Evolutionary conservation across 2,329 filamentous ascomycete genomes (phyloP).

Genomic region (Onygenales sp.): DNA sequence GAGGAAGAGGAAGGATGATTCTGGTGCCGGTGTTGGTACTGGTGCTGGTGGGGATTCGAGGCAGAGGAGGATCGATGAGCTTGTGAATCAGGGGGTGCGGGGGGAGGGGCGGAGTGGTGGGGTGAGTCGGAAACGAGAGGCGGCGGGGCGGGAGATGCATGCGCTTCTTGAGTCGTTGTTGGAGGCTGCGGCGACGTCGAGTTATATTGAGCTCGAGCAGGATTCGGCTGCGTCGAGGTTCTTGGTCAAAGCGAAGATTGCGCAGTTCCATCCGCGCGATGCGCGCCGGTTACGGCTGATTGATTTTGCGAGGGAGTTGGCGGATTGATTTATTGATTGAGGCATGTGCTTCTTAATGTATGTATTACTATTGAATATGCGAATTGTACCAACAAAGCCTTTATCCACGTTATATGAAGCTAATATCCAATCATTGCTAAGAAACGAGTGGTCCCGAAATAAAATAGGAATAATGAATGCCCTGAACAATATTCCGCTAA

Average conservation of each 20-base stretch:
- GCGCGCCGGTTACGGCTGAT: slow-evolving; percentile 43
- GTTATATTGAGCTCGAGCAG: slow-evolving; percentile 39
- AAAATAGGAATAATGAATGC: not conserved
- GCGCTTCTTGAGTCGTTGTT: slow-evolving; percentile 39
- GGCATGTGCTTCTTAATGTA: not conserved
- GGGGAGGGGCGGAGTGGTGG: slow-evolving; percentile 14
- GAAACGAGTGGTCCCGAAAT: too few relatives aligned
- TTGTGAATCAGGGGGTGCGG: slow-evolving; percentile 30
- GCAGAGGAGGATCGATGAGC: slow-evolving; percentile 44
- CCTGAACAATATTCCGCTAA: slow-evolving; percentile 21
- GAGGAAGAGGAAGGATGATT: slow-evolving; percentile 33
- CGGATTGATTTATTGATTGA: slow-evolving; percentile 2
- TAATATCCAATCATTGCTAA: too few relatives aligned
- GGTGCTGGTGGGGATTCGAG: slow-evolving; percentile 22
- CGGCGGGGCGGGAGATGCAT: slow-evolving; percentile 39
- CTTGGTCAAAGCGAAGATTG: slow-evolving; percentile 45
- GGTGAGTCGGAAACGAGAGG: slow-evolving; percentile 35
- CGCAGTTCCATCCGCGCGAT: slow-evolving; percentile 47
- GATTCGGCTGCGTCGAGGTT: slow-evolving; percentile 47
- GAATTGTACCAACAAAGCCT: too few relatives aligned
- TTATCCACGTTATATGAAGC: too few relatives aligned
- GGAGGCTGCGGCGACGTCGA: slow-evolving; percentile 30
- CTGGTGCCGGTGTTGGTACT: slow-evolving; percentile 21
- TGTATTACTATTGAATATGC: not conserved
- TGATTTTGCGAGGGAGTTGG: slow-evolving; percentile 35